Base-by-base conservation (phyloP, 139 green algal genomes). In the Desmodesmus armatus region DNA sequence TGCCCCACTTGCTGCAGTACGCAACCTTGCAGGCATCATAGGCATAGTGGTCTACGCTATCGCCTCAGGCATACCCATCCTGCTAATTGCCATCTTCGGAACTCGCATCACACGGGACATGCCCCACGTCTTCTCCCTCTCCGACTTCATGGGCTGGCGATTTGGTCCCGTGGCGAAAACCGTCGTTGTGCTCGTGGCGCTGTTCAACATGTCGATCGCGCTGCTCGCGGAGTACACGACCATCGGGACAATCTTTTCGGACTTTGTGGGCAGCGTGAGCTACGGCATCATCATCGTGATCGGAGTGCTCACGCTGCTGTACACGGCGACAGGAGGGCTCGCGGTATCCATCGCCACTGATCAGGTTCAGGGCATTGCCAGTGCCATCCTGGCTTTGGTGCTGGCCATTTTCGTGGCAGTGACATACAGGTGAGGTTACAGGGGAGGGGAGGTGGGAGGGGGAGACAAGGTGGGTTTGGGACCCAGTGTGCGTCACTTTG, bases 311-410 rank as follows among this genome's bases (percentile, higher is more conserved):
- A 91, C 91, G 31, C 78, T 91, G 51, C 15, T 69, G 11, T 97
- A 97, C 89, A 96, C 94, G 33, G 74, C 86, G 17, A 91, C 91
- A 60, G 94, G 94, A 41, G 93, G 93, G 44, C 83, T 95, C 33
- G 89, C 90, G 44, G 90, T 98, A 49, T 96, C 91, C 44, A 96
- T 98, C 79, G 75, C 93, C 25, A 98, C 95, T 4, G 95, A 98
- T 84, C 91, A 95, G 49, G 51, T 92, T 2, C 94, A 96, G 89
- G 93, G 89, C 43, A 81, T 87, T 73, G 3, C 53, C 0, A 92
- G 78, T 33, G 66, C 94, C 21, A 17, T 95, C 3, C 73, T 97
- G 44, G 85, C 94, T 27, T 0, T 83, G 4, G 53, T 96, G 9
- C 70, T 96, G 13, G 53, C 88, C 49, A 93, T 97, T 41, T 98